Base-by-base conservation (phyloP, 1,284 basidiomycete species). In the Fomitopsis palustris region DNA sequence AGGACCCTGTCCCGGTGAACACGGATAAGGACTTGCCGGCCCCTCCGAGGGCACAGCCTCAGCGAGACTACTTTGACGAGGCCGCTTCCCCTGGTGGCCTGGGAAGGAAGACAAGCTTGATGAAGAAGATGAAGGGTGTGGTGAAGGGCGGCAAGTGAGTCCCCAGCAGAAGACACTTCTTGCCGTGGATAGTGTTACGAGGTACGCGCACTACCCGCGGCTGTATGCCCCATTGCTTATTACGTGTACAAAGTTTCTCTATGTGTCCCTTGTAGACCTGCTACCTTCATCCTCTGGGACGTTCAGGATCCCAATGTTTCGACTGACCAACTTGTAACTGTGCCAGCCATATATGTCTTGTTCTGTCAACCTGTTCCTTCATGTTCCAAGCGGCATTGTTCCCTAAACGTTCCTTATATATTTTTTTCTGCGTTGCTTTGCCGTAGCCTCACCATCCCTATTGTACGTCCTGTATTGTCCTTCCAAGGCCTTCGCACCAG, bases 101-200 rank as follows among this genome's bases (percentile, higher is more conserved):
- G 3, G 86, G 84, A 49, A 78, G 90, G 67, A 92, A 86, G 81
- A 81, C 87, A 2, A 92, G 89, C 69, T 74, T 93, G 57, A 79
- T 92, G 78, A 88, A 87, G 81, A 92, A 86, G 71, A 83, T 93
- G 56, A 87, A 86, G 64, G 80, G 83, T 37, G 88, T 80, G 10
- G 88, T 91, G 59, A 83, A 85, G 60, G 84, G 84, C 12, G 58
- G 62, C 51, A 67, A 67, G 61, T 62, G 54, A 60, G 56, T 27
- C 21, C 14, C 14, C 3, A 4, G 19, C 16, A 35, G 14, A 35
- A 41, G 39, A 41, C 4, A 21, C 4, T 41, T 17, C 10, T 21
- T 17, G 17, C 27, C 33, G 49, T 27, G 29, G 14, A n/a, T 8
- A 17, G 19, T n/a, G n/a, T 14, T 14, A 31, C 19, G 31, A 27